A percentile compares a stretch with the other conserved stretches of the same genome.
Evolutionary conservation across 1,284 basidiomycete genomes (phyloP).

Genomic region (Ustilago vetiveriae): DNA sequence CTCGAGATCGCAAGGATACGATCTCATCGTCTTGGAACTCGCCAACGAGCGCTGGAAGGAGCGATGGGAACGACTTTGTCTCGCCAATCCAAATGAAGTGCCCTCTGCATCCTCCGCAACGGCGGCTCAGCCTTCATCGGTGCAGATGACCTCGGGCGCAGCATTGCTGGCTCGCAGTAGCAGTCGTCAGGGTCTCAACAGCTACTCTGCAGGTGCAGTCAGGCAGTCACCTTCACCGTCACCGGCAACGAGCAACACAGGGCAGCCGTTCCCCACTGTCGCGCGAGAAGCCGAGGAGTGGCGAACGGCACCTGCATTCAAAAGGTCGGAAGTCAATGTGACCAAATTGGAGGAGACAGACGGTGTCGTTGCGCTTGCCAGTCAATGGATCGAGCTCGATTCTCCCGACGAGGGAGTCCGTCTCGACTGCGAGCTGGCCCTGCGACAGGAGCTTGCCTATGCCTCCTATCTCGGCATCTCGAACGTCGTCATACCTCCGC

Average conservation of each 20-base stretch:
- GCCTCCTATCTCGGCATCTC: conserved; percentile 89
- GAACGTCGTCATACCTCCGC: conserved; percentile 87
- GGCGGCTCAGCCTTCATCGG: conserved; percentile 14
- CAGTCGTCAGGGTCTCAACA: conserved; percentile 46
- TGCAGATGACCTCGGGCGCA: conserved; percentile 20
- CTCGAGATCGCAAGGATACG: conserved; percentile 69
- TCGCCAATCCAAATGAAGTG: conserved; percentile 68
- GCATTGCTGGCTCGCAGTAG: conserved; percentile 49
- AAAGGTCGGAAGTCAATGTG: conserved; percentile 86
- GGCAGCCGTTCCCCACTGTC: conserved; percentile 18
- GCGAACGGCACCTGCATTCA: conserved; percentile 83
- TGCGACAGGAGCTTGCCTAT: conserved; percentile 91
- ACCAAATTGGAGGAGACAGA: conserved; percentile 87
- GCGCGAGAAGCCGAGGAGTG: conserved; percentile 81
- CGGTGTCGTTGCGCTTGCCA: conserved; percentile 78
- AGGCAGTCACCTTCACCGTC: conserved; percentile 31
- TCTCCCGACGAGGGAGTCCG: conserved; percentile 91
- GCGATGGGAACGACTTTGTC: conserved; percentile 88
- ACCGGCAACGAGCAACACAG: conserved; percentile 7
- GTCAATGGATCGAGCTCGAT: conserved; percentile 95
- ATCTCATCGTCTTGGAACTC: conserved; percentile 79
- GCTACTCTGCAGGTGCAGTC: conserved; percentile 9
- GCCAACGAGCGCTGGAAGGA: conserved; percentile 86
- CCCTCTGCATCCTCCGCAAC: conserved; percentile 7
- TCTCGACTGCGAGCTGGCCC: conserved; percentile 92